Percentiles rank a stretch among this genome's conserved stretches.
Evolutionary conservation across 176 grass and related monocot species (phyloP).

Genomic region (Pontederia crassipes): DNA sequence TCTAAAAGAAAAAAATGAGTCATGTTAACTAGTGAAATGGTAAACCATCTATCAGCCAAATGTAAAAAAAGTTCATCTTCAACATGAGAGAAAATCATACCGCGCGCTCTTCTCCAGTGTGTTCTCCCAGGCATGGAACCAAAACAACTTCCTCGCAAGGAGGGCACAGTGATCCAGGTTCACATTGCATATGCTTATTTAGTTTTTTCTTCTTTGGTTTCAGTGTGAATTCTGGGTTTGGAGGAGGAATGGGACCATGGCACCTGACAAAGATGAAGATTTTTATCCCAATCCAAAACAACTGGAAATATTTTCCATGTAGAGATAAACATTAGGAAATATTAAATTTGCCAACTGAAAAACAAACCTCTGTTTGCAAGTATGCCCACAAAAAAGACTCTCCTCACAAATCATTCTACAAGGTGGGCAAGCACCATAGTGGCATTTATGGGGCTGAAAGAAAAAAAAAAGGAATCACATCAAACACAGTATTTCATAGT

Average conservation of each 20-base stretch:
- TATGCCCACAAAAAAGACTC: conserved; percentile 75
- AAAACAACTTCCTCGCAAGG: conserved; percentile 83
- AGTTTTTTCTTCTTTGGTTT: conserved; percentile 78
- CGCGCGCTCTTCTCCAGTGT: conserved; percentile 74
- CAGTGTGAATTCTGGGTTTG: conserved; percentile 73
- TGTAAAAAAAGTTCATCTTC: conserved; percentile 5
- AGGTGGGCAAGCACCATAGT: conserved; percentile 93
- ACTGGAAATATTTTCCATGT: neutral
- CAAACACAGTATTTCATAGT: neutral
- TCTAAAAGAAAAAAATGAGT: conserved; percentile 21
- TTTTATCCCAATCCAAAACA: conserved; percentile 4
- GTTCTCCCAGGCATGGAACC: conserved; percentile 70
- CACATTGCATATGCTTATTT: conserved; percentile 47
- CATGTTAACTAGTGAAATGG: conserved; percentile 16
- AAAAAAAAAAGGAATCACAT: conserved; percentile 22
- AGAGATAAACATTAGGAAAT: neutral
- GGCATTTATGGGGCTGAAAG: conserved; percentile 81
- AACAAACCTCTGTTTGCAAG: conserved; percentile 73
- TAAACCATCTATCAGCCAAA: neutral
- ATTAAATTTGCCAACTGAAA: conserved; percentile 15
- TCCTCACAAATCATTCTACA: conserved; percentile 76
- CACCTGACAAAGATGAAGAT: conserved; percentile 37
- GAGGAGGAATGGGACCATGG: conserved; percentile 79
- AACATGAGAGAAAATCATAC: conserved; percentile 35
- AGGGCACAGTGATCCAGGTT: conserved; percentile 60